These are phyloP conservation scores for Anthoceros angustus DNA, from an alignment of 225 moss, liverwort and hornwort genomes.

Conservation along the genomic window DNA sequence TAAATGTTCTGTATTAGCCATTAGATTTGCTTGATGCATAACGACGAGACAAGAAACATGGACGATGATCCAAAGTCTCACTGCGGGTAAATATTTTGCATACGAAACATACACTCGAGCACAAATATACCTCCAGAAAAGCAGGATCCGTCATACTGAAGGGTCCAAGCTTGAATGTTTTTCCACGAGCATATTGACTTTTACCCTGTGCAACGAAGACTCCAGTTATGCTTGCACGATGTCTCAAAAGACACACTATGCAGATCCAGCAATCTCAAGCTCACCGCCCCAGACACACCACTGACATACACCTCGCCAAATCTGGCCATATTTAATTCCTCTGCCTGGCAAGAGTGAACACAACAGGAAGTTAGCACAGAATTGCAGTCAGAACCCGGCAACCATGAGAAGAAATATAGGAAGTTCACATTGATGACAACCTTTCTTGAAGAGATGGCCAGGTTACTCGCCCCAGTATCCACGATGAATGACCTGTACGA, in stretches of 20 bases:
- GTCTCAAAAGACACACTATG: not conserved
- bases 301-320: slow-evolving; percentile 72
- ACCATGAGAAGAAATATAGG: not conserved
- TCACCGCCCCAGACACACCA: slow-evolving; percentile 71
- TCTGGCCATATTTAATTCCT: slow-evolving; percentile 41
- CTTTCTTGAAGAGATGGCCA: slow-evolving; percentile 61
- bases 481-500: slow-evolving; percentile 69
- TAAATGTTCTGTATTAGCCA: not conserved
- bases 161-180: slow-evolving; percentile 66
- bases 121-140: slow-evolving; percentile 60
- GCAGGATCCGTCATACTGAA: slow-evolving; percentile 61
- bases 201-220: slow-evolving; percentile 37
- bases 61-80: not conserved
- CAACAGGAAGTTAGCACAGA: not conserved
- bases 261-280: not conserved
- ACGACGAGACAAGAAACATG: not conserved
- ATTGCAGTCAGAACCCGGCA: not conserved
- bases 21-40: not conserved
- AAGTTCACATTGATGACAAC: no score
- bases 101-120: not conserved
- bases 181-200: slow-evolving; percentile 52
- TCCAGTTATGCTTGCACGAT: not conserved
- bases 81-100: not conserved
- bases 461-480: slow-evolving; percentile 84
- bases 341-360: slow-evolving; percentile 27